These are phyloP conservation scores for Plantago lanceolata DNA, from an alignment of 305 asterid species.

Conservation along the genomic window DNA sequence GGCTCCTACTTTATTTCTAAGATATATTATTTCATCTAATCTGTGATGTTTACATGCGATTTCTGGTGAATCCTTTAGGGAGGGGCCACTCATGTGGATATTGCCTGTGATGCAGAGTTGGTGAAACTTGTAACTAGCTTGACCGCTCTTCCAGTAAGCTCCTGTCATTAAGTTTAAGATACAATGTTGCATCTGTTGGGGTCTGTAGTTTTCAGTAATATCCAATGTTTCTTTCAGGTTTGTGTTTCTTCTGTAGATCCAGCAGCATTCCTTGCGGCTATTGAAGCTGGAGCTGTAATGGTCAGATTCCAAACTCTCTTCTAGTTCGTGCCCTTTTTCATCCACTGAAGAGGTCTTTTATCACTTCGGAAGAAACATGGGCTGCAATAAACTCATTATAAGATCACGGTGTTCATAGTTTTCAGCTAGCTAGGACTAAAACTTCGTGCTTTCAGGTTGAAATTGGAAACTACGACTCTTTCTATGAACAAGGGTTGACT, in stretches of 20 bases:
- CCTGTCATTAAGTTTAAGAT: not conserved
- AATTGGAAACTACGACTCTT: constrained; percentile 85
- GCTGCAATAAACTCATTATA: constrained; percentile 9
- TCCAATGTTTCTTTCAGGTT: constrained; percentile 37
- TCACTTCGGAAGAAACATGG: too few species aligned
- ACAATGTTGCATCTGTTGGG: not conserved
- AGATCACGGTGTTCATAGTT: not conserved
- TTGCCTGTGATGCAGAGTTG: constrained; percentile 81
- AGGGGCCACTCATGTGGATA: constrained; percentile 91
- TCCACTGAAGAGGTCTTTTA: not conserved
- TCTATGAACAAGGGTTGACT: constrained; percentile 65
- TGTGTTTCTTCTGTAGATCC: constrained; percentile 94
- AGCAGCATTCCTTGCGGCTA: constrained; percentile 66
- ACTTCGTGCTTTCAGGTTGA: constrained; percentile 49
- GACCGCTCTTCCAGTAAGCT: constrained; percentile 72
- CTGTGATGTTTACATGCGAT: not conserved
- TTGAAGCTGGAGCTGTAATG: constrained; percentile 92
- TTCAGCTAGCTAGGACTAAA: not conserved
- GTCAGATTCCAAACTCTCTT: constrained; percentile 29
- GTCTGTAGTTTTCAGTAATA: too few species aligned
- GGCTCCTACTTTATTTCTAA: too few species aligned
- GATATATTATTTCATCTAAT: not conserved
- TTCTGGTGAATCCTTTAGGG: constrained; percentile 41
- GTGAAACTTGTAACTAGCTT: constrained; percentile 72
- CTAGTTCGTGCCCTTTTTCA: not conserved